A percentile compares a stretch with the other conserved stretches of the same genome.
Evolutionary conservation across 139 green algal genomes (phyloP).

Genomic region (Pleodorina starrii): DNA sequence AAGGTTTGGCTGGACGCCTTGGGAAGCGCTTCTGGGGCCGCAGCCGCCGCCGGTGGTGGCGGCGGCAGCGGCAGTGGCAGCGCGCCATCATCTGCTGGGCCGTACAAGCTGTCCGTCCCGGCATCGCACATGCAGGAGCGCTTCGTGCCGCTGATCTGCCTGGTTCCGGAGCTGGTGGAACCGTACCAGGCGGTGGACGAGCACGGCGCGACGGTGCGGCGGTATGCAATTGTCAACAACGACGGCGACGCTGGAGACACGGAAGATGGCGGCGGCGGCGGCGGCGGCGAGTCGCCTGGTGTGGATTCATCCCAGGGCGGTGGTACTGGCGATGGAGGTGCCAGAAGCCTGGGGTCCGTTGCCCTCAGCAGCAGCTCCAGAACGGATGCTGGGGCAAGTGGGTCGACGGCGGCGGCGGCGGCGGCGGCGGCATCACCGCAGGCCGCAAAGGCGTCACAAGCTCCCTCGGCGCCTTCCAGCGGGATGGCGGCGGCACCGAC

Average conservation of each 20-base stretch:
- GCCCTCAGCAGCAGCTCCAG: no score
- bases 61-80: background rate
- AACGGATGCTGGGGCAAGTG: no score
- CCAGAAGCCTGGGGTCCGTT: no score
- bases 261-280: no score
- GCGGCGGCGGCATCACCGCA: no score
- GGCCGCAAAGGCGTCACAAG: no score
- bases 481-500: no score
- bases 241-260: background rate
- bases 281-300: no score
- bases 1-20: background rate
- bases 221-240: slow-evolving; percentile 52
- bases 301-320: no score
- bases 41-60: background rate
- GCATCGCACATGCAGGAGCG: background rate
- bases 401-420: no score
- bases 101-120: background rate
- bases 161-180: slow-evolving; percentile 57
- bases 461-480: no score
- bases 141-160: slow-evolving; percentile 51
- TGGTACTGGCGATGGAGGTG: background rate
- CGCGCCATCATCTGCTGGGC: background rate
- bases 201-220: slow-evolving; percentile 58
- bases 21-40: background rate
- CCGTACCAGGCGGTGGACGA: slow-evolving; percentile 55